Evolutionary conservation across 176 grass and related monocot genomes (phyloP).

Genomic region (Eragrostis nindensis): DNA sequence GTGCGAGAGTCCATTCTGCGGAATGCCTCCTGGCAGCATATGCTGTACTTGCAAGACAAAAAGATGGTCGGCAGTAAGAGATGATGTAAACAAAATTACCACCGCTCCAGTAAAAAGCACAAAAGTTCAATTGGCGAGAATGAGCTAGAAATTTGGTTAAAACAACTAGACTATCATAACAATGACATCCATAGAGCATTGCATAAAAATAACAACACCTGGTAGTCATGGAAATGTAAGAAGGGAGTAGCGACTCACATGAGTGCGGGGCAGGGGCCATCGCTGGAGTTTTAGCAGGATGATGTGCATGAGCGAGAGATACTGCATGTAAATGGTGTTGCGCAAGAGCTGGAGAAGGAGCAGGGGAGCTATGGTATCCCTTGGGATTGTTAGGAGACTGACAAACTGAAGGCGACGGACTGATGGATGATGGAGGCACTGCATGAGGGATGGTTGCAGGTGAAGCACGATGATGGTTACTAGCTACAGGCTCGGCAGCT

Average conservation of each 20-base stretch:
- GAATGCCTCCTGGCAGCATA: slow-evolving; percentile 23
- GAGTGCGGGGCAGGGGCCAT: slow-evolving; percentile 35
- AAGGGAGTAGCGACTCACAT: slow-evolving; percentile 43
- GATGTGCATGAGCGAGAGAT: slow-evolving; percentile 32
- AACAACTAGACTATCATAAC: not conserved
- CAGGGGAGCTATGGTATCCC: slow-evolving; percentile 16
- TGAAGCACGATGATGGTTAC: slow-evolving; percentile 50
- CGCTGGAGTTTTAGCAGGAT: slow-evolving; percentile 23
- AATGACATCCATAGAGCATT: not conserved
- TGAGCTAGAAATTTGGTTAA: not conserved
- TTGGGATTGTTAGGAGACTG: slow-evolving; percentile 29
- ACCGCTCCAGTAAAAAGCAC: not conserved
- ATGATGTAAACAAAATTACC: slow-evolving; percentile 7
- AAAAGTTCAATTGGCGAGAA: not conserved
- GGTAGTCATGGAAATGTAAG: not conserved
- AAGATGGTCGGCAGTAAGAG: slow-evolving; percentile 18
- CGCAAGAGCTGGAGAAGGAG: slow-evolving; percentile 30
- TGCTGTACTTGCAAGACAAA: slow-evolving; percentile 34
- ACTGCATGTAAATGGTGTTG: not conserved
- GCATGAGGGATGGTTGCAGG: slow-evolving; percentile 43
- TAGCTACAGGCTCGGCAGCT: slow-evolving; percentile 36
- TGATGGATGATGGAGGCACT: slow-evolving; percentile 24
- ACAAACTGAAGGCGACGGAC: slow-evolving; percentile 36
- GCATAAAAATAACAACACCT: not conserved
- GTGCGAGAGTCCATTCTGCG: slow-evolving; percentile 6